A percentile compares a stretch with the other conserved stretches of the same genome.
These are phyloP conservation scores for Fusarium cicatricum DNA, from an alignment of 2,329 filamentous ascomycete genomes.

Conservation along the genomic window DNA sequence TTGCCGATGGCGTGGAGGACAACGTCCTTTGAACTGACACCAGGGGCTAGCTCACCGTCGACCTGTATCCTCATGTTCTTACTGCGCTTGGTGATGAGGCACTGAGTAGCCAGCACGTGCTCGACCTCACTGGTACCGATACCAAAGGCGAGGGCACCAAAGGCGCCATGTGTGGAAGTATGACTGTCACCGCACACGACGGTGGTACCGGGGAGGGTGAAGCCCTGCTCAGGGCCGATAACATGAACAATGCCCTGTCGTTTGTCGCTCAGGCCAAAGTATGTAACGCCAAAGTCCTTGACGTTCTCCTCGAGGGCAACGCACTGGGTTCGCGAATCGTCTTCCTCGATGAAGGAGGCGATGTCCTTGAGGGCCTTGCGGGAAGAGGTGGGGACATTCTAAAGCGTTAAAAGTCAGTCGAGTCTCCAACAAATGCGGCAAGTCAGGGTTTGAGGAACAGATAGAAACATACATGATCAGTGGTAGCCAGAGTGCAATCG, in stretches of 20 bases:
- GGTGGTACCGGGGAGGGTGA: constrained; percentile 95
- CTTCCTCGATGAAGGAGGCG: constrained; percentile 91
- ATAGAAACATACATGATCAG: constrained; percentile 82
- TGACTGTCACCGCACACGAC: constrained; percentile 98
- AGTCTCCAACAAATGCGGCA: too few relatives aligned
- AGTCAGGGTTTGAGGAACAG: not conserved
- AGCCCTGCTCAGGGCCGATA: constrained; percentile 97
- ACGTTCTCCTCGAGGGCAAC: constrained; percentile 97
- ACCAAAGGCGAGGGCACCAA: constrained; percentile 92
- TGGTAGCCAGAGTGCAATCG: constrained; percentile 95
- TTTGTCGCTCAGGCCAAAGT: constrained; percentile 96
- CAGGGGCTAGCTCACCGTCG: constrained; percentile 86
- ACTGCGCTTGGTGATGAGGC: constrained; percentile 90
- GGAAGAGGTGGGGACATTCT: constrained; percentile 94
- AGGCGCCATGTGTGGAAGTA: constrained; percentile 97
- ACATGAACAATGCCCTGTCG: constrained; percentile 98
- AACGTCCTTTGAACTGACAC: constrained; percentile 96
- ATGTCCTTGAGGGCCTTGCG: constrained; percentile 95
- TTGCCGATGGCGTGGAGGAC: constrained; percentile 91
- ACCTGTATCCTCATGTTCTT: constrained; percentile 99
- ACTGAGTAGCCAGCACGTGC: constrained; percentile 97
- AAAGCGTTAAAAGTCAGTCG: constrained; percentile 26
- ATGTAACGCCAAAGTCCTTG: constrained; percentile 94
- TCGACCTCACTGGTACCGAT: constrained; percentile 99
- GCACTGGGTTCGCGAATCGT: constrained; percentile 92